Evolutionary conservation across 2,329 filamentous ascomycete species (phyloP), one percentile per base, ranked within the genome.

Genomic region (Colletotrichum agaves): DNA sequence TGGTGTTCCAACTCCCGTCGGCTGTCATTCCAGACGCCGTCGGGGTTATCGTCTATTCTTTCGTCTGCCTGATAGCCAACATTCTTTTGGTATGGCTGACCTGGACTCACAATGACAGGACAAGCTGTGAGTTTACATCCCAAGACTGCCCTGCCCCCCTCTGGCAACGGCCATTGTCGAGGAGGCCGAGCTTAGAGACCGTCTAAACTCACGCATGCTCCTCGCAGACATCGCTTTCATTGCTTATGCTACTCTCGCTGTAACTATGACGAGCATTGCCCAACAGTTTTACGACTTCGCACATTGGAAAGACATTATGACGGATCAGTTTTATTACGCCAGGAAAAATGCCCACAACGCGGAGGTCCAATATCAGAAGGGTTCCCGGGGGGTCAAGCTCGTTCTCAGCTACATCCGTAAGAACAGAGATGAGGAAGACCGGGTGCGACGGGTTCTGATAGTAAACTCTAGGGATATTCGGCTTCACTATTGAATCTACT

Each of bases 1-100:
- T 68, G 65, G 61, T 68, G 23, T 68, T 68, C 41, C 65, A 68
- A 65, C 61, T 68, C 47, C 65, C 65, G 46, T 47, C 65, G 47
- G 65, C 61, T 47, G 65, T 68, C 47, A 33, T 43, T 41, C 21
- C 53, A 23, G 65, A 68, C 41, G 65, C 47, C 49, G 15, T 47
- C 53, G 65, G 61, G 33, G 39, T 64, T n/a, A 46, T 68, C 31
- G 35, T 52, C 33, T 68, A 68, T 39, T 65, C 65, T 4, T 44
- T 68, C 13, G n/a, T 68, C 11, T 68, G 65, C 44, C 41, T 68
- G 17, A 27, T 68, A 7, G 62, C 65, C 55, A 68, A 64, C 17
- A 35, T 60, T 2, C 15, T 68, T 17, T 35, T 68, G 47, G 47
- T 64, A 12, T 68, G 65, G 65, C 61, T 68, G 8, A 63, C 57